Conservation (phyloP, 2,329 filamentous ascomycete species). For the Fonsecaea nubica region DNA sequence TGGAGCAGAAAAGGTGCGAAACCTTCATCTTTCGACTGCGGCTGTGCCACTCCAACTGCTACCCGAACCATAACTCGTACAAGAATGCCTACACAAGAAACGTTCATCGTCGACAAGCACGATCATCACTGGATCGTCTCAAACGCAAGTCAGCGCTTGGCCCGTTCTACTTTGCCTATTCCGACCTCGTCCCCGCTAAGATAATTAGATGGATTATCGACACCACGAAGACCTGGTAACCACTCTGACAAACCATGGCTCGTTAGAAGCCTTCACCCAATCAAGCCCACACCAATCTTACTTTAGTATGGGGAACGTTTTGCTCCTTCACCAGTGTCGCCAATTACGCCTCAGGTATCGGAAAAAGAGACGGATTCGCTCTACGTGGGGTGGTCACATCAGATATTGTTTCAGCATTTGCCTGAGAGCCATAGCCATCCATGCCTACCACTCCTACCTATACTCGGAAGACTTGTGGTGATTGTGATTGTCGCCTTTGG, state of each 20-base stretch:
- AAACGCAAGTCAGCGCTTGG: slow-evolving; percentile 26
- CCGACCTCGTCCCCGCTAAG: slow-evolving; percentile 22
- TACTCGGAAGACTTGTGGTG: not conserved
- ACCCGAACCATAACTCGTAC: not conserved
- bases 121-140: slow-evolving; percentile 3
- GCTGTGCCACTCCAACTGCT: not conserved
- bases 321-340: slow-evolving; percentile 15
- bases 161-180: slow-evolving; percentile 20
- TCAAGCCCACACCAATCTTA: slow-evolving; percentile 25
- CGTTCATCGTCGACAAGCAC: slow-evolving; percentile 9
- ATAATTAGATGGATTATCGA: slow-evolving; percentile 13
- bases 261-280: slow-evolving; percentile 26
- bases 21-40: not conserved
- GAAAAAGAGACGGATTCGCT: slow-evolving; percentile 1
- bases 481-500: not conserved
- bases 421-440: slow-evolving; percentile 1
- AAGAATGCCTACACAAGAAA: not conserved
- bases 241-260: slow-evolving; percentile 22
- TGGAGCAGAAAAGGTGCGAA: not conserved
- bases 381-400: slow-evolving; percentile 21
- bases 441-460: not conserved
- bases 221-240: slow-evolving; percentile 13
- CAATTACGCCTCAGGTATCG: slow-evolving; percentile 22
- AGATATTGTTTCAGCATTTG: slow-evolving; percentile 29
- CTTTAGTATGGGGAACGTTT: slow-evolving; percentile 13